Base-by-base conservation (phyloP, 225 moss, liverwort and hornwort genomes). In the Climacium dendroides region DNA sequence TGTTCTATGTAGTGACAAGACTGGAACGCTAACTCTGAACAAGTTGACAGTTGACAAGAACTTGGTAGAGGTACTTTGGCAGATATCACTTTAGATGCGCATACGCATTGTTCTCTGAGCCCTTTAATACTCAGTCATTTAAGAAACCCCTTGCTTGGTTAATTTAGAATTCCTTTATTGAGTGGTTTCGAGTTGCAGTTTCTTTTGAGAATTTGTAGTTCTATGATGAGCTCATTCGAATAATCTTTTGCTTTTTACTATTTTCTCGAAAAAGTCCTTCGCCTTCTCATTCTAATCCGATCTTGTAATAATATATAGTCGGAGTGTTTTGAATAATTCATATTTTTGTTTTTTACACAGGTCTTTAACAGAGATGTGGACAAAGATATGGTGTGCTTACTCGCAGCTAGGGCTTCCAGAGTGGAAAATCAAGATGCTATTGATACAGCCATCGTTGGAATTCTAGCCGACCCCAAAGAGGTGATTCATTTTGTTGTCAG, bases 1-100 rank as follows among this genome's bases (percentile, higher is more conserved):
- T 73, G 94, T 96, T 73, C 74, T 96, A 8, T 96, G 96, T 66
- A 94, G 94, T 50, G 94, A 94, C 86, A 94, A 94, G 74, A 94
- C 94, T n/a, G 94, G 94, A 90, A 94, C 94, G 37, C 86, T 94
- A 7, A 94, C 94, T 53, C 66, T 94, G 76, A 94, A 94, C 88
- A 94, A 93, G 86, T 78, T 94, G 85, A 90, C 93, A 32, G 93
- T 94, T 17, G 94, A 94, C 86, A 94, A 92, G 85, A 90, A 11
- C 74, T 72, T 93, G 74, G 92, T 94, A 48, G 94, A 94, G 91
- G 94, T 94, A 91, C 53, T 76, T 84, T 73, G 64, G 30, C 15
- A 74, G 60, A 41, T 60, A 47, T 29, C 16, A 16, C 43, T 85
- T 45, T 13, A 59, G 35, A 58, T 74, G 47, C 69, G 59, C 72